Conservation (phyloP, 2,329 filamentous ascomycete genomes). For the Colletotrichum sp. region DNA sequence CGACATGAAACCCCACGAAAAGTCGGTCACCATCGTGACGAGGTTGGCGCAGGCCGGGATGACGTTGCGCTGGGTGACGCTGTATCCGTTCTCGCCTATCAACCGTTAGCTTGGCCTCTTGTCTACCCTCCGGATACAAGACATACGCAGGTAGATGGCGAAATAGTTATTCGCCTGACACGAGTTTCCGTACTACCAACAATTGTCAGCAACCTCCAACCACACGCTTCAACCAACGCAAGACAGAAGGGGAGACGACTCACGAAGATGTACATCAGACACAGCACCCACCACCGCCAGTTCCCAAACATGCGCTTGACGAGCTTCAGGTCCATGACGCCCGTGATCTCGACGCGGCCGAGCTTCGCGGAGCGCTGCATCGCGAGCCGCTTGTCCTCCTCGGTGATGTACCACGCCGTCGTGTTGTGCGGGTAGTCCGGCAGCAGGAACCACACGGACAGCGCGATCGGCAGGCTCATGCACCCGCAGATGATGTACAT, state of each 20-base stretch:
- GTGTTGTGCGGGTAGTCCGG: constrained; percentile 31
- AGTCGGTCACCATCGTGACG: constrained; percentile 9
- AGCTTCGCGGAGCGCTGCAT: constrained; percentile 24
- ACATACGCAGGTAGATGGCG: neutral
- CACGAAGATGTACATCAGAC: constrained; percentile 31
- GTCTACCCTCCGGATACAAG: accelerated
- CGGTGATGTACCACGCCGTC: constrained; percentile 29
- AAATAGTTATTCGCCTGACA: constrained; percentile 6
- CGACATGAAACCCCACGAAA: constrained; percentile 4
- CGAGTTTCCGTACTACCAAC: neutral
- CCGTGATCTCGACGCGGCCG: constrained; percentile 29
- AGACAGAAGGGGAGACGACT: neutral
- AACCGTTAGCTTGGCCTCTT: neutral
- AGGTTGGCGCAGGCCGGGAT: constrained; percentile 11
- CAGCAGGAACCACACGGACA: constrained; percentile 30
- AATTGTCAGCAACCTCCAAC: neutral
- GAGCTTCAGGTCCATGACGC: constrained; percentile 24
- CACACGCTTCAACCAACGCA: neutral
- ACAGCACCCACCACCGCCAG: constrained; percentile 33
- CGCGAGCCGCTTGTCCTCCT: constrained; percentile 27
- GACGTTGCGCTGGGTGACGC: constrained; percentile 10
- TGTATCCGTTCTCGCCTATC: neutral
- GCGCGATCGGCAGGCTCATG: constrained; percentile 32
- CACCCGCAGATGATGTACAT: constrained; percentile 27
- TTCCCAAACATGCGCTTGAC: constrained; percentile 28